Conservation (phyloP, 164 flowering plant genomes). For the Brasenia schreberi region DNA sequence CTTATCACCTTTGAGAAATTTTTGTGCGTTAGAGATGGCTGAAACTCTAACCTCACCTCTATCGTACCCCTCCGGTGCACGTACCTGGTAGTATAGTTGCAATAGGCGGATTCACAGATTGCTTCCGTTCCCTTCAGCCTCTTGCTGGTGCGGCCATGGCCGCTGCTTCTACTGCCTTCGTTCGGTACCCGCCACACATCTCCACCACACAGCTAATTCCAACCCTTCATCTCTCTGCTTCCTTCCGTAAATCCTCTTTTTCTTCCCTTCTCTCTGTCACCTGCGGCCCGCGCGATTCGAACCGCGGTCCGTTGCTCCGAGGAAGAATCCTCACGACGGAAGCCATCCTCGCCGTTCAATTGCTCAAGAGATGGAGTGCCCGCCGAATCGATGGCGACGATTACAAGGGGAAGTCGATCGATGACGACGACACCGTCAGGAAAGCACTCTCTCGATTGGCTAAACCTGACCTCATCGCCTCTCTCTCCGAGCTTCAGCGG, state of each 20-base stretch:
- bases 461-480: conserved; percentile 69
- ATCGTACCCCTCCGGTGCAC: too few species aligned
- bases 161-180: background rate
- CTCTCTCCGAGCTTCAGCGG: conserved; percentile 71
- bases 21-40: too few species aligned
- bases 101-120: too few species aligned
- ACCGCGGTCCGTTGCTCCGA: conserved; percentile 62
- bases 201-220: background rate
- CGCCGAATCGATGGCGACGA: background rate
- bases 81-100: too few species aligned
- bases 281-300: conserved; percentile 52
- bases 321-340: conserved; percentile 69
- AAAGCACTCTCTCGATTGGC: conserved; percentile 47
- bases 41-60: too few species aligned
- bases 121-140: too few species aligned
- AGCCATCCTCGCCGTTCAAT: conserved; percentile 77
- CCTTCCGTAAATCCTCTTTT: background rate
- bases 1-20: too few species aligned
- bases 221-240: background rate
- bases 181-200: background rate
- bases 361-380: conserved; percentile 52
- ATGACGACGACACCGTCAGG: conserved; percentile 13
- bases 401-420: conserved; percentile 6
- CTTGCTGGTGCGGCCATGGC: background rate
- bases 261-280: background rate